Percentiles rank a stretch among this genome's conserved stretches.
Conservation (phyloP, 2,329 filamentous ascomycete genomes). For the Leptographium lundbergii region DNA sequence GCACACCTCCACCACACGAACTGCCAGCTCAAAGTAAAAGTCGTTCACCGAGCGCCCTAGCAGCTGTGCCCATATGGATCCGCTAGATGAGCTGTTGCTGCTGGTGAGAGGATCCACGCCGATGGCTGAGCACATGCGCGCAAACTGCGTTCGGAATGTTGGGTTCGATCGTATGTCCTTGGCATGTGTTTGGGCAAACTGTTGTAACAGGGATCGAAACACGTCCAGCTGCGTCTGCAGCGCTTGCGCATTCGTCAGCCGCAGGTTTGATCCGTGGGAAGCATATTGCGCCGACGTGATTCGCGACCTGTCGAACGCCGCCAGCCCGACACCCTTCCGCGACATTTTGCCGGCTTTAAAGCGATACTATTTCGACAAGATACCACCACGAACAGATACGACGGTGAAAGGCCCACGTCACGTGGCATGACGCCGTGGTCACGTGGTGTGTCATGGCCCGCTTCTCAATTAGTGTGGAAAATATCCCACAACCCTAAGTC, state of each 20-base stretch:
- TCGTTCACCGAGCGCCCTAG: slow-evolving; percentile 88
- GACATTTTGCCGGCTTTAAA: slow-evolving; percentile 34
- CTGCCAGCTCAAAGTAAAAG: slow-evolving; percentile 95
- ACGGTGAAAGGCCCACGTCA: neutral
- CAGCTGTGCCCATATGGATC: slow-evolving; percentile 84
- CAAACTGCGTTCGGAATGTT: slow-evolving; percentile 89
- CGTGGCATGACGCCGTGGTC: neutral
- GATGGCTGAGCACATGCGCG: slow-evolving; percentile 95
- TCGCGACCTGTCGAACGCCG: slow-evolving; percentile 74
- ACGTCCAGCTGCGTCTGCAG: slow-evolving; percentile 89
- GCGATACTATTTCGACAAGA: neutral
- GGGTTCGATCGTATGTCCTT: slow-evolving; percentile 95
- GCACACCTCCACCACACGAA: slow-evolving; percentile 91
- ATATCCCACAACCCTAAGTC: slow-evolving; percentile 12
- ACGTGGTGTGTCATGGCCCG: neutral
- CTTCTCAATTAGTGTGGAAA: slow-evolving; percentile 8
- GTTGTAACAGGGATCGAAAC: slow-evolving; percentile 88
- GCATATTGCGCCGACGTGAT: slow-evolving; percentile 84
- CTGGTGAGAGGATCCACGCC: slow-evolving; percentile 89
- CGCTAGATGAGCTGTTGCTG: slow-evolving; percentile 36
- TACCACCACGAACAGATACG: neutral
- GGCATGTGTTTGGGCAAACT: slow-evolving; percentile 88
- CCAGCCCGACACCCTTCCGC: slow-evolving; percentile 78
- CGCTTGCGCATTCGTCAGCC: slow-evolving; percentile 69
- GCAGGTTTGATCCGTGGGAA: slow-evolving; percentile 77